These are phyloP conservation scores for Neonectria punicea DNA, from an alignment of 2,329 filamentous ascomycete species.

Conservation along the genomic window DNA sequence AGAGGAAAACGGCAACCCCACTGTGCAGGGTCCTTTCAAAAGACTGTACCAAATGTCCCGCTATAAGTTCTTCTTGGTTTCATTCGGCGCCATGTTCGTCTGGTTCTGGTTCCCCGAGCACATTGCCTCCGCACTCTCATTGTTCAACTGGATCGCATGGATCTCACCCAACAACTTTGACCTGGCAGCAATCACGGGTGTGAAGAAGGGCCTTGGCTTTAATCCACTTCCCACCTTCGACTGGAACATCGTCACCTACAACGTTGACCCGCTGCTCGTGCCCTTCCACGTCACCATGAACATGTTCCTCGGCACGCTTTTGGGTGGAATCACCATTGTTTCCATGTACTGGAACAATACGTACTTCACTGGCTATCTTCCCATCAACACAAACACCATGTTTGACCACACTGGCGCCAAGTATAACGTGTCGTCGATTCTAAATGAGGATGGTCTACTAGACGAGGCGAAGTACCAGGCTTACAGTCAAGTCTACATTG, in stretches of 20 bases:
- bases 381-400: conserved; percentile 58
- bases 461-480: conserved; percentile 49
- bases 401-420: conserved; percentile 56
- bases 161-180: conserved; percentile 58
- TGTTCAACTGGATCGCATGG: conserved; percentile 67
- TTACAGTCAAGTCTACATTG: conserved; percentile 48
- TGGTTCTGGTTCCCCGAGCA: conserved; percentile 41
- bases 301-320: conserved; percentile 46
- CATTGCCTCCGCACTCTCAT: conserved; percentile 32
- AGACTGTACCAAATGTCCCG: conserved; percentile 34
- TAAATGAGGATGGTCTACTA: conserved; percentile 49
- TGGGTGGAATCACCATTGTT: conserved; percentile 54
- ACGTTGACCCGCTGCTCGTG: conserved; percentile 36
- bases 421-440: conserved; percentile 56
- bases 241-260: conserved; percentile 52
- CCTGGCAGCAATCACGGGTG: conserved; percentile 56
- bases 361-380: conserved; percentile 57
- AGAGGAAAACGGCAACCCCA: conserved; percentile 19
- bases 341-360: conserved; percentile 57
- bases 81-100: conserved; percentile 35
- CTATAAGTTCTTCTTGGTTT: conserved; percentile 35
- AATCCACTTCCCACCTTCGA: conserved; percentile 63
- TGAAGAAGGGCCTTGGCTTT: conserved; percentile 55
- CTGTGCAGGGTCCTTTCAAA: conserved; percentile 31
- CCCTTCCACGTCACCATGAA: conserved; percentile 55